Evolutionary conservation across 768 basidiomycete genomes (phyloP).

Genomic region (Termitomyces heimii): DNA sequence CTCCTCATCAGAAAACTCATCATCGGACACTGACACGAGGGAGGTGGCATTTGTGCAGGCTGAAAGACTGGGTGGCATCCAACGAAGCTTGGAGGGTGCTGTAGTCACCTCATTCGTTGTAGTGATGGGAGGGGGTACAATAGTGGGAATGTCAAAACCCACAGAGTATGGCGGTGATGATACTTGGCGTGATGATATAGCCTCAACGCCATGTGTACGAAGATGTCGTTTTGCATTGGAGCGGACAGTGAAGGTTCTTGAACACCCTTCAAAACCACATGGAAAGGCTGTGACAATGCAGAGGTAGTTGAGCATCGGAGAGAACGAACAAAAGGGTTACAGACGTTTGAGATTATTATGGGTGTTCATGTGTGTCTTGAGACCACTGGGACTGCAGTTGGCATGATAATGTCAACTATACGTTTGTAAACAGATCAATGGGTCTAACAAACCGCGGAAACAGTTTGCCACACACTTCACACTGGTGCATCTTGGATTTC

Average conservation of each 20-base stretch:
- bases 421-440: not conserved
- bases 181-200: conserved; percentile 5
- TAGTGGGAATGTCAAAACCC: conserved; percentile 32
- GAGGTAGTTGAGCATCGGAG: not conserved
- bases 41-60: conserved; percentile 20
- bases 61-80: conserved; percentile 36
- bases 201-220: conserved; percentile 60
- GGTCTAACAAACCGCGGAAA: conserved; percentile 37
- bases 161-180: conserved; percentile 24
- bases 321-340: conserved; percentile 13
- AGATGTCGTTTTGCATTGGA: conserved; percentile 80
- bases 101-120: conserved; percentile 10
- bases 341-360: conserved; percentile 49
- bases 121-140: conserved; percentile 16
- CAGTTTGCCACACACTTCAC: conserved; percentile 40
- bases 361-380: conserved; percentile 53
- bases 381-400: conserved; percentile 41
- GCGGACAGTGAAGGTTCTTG: conserved; percentile 67
- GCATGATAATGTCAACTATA: not conserved
- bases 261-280: conserved; percentile 57
- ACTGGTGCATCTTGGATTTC: conserved; percentile 51
- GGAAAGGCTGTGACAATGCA: conserved; percentile 28
- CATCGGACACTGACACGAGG: conserved; percentile 20
- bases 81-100: conserved; percentile 27
- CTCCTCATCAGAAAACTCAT: conserved; percentile 17